Evolutionary conservation across 2,329 filamentous ascomycete genomes (phyloP).

Genomic region (Cordyceps javanica): DNA sequence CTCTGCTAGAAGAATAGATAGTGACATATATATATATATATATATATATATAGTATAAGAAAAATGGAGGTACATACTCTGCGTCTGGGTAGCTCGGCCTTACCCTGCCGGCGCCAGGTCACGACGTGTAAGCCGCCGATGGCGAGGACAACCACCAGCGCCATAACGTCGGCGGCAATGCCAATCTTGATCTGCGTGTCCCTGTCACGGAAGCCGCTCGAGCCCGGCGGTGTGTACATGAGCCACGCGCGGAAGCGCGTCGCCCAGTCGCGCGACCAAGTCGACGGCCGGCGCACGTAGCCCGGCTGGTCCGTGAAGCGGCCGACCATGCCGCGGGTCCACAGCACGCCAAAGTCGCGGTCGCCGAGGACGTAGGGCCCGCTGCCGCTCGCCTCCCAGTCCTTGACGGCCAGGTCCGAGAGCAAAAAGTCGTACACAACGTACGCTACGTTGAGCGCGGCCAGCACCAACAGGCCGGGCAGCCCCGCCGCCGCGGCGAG

Average conservation of each 20-base stretch:
- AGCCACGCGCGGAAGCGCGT: not conserved
- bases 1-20: not conserved
- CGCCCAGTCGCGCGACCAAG: not conserved
- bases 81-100: not conserved
- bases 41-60: not conserved
- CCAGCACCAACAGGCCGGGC: not conserved
- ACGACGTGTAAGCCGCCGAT: not conserved
- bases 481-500: not conserved
- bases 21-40: not conserved
- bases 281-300: not conserved
- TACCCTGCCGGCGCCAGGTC: not conserved
- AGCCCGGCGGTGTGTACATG: not conserved
- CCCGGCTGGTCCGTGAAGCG: not conserved
- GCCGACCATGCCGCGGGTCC: not conserved
- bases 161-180: not conserved
- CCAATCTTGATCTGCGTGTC: not conserved
- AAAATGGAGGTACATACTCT: not conserved
- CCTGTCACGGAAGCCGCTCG: not conserved
- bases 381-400: not conserved
- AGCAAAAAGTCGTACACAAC: not conserved
- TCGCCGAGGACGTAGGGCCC: not conserved
- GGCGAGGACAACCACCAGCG: not conserved
- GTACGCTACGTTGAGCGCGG: not conserved
- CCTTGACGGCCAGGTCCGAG: not conserved
- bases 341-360: not conserved